A percentile compares a stretch with the other conserved stretches of the same genome.
These are phyloP conservation scores for Leptoxyphium fumago DNA, from an alignment of 2,329 filamentous ascomycete genomes.

Conservation along the genomic window DNA sequence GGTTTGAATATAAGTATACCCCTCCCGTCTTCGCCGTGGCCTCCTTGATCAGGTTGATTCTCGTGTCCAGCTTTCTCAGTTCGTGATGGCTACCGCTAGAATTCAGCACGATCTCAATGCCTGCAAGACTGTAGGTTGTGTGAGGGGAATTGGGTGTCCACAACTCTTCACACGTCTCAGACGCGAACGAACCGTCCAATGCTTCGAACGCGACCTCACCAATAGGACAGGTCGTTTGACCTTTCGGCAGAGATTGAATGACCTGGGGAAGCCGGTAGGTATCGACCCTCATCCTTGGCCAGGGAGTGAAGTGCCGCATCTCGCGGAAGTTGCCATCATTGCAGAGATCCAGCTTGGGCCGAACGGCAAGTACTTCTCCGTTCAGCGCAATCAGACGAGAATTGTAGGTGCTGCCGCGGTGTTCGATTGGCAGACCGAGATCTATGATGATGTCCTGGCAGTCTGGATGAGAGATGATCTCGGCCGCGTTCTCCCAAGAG, in stretches of 20 bases:
- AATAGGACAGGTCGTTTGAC: conserved; percentile 44
- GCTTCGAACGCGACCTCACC: conserved; percentile 52
- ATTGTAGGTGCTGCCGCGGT: conserved; percentile 50
- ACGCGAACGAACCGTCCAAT: conserved; percentile 47
- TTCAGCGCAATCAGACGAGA: conserved; percentile 50
- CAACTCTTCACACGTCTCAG: conserved; percentile 55
- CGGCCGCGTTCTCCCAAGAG: conserved; percentile 45
- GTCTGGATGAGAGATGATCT: conserved; percentile 45
- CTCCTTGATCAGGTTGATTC: conserved; percentile 48
- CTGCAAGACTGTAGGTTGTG: conserved; percentile 48
- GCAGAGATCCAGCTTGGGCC: conserved; percentile 57
- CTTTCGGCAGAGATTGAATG: conserved; percentile 39
- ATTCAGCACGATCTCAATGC: conserved; percentile 48
- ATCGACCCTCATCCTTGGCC: conserved; percentile 45
- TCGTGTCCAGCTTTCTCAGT: conserved; percentile 49
- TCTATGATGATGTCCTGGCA: conserved; percentile 51
- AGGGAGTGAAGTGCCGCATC: conserved; percentile 45
- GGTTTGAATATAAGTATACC: conserved; percentile 50
- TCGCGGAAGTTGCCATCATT: conserved; percentile 49
- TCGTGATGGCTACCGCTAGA: conserved; percentile 53
- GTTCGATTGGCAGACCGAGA: conserved; percentile 40
- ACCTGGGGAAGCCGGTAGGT: conserved; percentile 49
- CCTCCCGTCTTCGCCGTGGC: conserved; percentile 49
- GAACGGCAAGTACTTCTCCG: conserved; percentile 53
- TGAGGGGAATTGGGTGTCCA: conserved; percentile 46